phyloP scores from a whole-genome alignment of 768 basidiomycete genomes.

The Amanita exitialis region DNA sequence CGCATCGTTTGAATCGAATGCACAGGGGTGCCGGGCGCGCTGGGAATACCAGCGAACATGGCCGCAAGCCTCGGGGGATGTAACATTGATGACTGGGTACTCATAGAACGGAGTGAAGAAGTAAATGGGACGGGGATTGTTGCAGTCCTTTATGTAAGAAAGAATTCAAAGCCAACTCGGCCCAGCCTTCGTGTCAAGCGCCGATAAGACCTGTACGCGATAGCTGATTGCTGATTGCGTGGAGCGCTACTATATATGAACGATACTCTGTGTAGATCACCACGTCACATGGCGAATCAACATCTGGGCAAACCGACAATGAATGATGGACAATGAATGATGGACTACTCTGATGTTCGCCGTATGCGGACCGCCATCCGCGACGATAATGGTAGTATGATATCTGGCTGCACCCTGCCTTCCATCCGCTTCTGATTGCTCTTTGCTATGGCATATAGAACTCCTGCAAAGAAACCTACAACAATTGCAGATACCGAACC shows the following conservation, averaged over 20 bases:
- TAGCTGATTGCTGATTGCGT: too few relatives aligned
- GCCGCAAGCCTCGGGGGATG: conserved; percentile 68
- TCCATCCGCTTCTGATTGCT: conserved; percentile 83
- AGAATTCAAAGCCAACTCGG: not conserved
- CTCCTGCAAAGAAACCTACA: conserved; percentile 85
- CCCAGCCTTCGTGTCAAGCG: not conserved
- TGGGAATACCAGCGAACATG: conserved; percentile 66
- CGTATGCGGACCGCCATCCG: conserved; percentile 28
- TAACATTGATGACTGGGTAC: conserved; percentile 31
- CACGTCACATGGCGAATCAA: too few relatives aligned
- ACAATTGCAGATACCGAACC: conserved; percentile 84
- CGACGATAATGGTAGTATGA: conserved; percentile 54
- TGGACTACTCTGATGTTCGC: not conserved
- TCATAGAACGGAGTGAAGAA: conserved; percentile 24
- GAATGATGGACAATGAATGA: too few relatives aligned
- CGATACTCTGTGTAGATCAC: too few relatives aligned
- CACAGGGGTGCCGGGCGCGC: conserved; percentile 75
- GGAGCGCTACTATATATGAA: too few relatives aligned
- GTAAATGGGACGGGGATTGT: not conserved
- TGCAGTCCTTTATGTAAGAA: not conserved
- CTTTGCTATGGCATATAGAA: conserved; percentile 91
- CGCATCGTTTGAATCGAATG: conserved; percentile 90
- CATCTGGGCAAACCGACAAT: too few relatives aligned
- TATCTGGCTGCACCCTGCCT: conserved; percentile 35
- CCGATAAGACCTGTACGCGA: not conserved